Base-by-base conservation (phyloP, 164 flowering plant species). In the Pachysandra terminalis region DNA sequence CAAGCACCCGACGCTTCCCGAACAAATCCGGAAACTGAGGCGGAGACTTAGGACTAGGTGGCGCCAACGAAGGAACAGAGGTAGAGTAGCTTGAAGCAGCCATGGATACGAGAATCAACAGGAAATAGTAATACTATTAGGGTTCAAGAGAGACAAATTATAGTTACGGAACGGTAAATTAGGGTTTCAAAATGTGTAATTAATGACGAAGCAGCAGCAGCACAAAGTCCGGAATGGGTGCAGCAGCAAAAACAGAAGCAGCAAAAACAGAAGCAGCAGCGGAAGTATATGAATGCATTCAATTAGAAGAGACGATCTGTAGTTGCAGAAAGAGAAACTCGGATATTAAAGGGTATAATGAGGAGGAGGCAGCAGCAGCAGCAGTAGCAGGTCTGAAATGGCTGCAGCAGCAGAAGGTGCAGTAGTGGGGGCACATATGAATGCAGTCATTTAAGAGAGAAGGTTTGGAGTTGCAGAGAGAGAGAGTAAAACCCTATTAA, bases 21-120 rank as follows among this genome's bases (percentile, higher is more conserved):
- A 85, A 86, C 85, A 90, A 82, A 77, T 90, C 96, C 0, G 96
- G 98, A 61, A 82, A 86, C 77, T 67, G 74, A 15, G 96, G 96
- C 56, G 98, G 97, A 0, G 96, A 87, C 74, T 82, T 86, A 0
- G 96, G 96, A n/a, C 76, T 27, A 1, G 97, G 96, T 49, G 87
- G 83, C 0, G 96, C 88, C 70, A 89, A 72, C 1, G 93, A 71
- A 23, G 79, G 69, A 71, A 71, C 77, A 0, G 81, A 56, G 28
- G 45, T 7, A 49, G 59, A 35, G 68, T 57, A 12, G 41, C 72
- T 27, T 16, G 63, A 22, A 70, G 69, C 5, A 8, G 64, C 26
- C 48, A 24, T 35, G 37, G 40, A 24, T 49, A 13, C 41, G 49
- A 25, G 60, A 24, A 63, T 13, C 51, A 45, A 45, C 2, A n/a